Evolutionary conservation across 140 eudicot species (phyloP), one percentile per base, ranked within the genome.

Genomic region (Ambrosia hybrid): DNA sequence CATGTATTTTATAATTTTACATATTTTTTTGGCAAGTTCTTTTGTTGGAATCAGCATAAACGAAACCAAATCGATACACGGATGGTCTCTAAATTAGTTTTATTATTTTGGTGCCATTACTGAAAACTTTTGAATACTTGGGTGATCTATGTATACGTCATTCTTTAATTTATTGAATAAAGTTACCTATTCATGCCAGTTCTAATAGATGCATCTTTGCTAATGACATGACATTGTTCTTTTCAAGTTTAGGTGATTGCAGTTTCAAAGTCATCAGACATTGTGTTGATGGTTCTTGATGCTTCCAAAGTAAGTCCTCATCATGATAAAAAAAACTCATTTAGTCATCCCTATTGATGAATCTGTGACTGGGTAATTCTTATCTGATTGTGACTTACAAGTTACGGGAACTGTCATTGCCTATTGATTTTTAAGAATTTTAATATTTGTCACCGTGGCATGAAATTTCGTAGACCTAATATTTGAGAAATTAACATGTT

Each of bases 201-300:
- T 4, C 4, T 76, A 65, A 57, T 37, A 56, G 69, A 58, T 71
- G 10, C 33, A 58, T 30, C 49, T 71, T 68, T 49, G 73, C 64
- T 78, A 55, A 81, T 37, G 55, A 66, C 26, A 37, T 36, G 55
- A 66, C 26, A 37, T 36, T 65, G 30, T 83, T 59, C 55, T 52
- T 72, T 65, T 75, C 15, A 52, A 74, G 46, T 51, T 76, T 85
- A 94, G 99, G 99, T 94, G 37, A 90, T 90, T 90, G 99, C 99
- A 26, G 99, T 90, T 77, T 88, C 99, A 36, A 94, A 94, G 83
- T 94, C 99, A 49, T 88, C 96, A 10, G 98, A 93, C 77, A 84
- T 93, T 75, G 97, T 90, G 34, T 67, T 93, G 81, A 93, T 93
- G 97, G 98, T 90, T 80, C 96, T 89, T 38, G 97, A 92, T 81